Base-by-base conservation (phyloP, 495 filamentous ascomycete genomes). In the Aspergillus baeticus region DNA sequence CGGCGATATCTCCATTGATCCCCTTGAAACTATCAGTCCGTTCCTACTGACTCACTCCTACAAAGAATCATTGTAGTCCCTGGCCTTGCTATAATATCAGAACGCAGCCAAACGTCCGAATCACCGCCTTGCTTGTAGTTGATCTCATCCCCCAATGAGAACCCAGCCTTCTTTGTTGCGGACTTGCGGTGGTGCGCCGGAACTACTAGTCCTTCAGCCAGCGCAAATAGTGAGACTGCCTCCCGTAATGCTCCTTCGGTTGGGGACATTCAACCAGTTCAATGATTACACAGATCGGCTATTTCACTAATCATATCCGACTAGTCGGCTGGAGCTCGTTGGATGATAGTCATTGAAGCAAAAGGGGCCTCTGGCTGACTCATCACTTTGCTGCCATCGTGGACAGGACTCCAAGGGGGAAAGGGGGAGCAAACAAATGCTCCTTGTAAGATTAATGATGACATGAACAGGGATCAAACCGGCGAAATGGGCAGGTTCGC, bases 391-490 rank as follows among this genome's bases (percentile, higher is more conserved):
- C 36, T 5, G 36, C 36, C 35, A 31, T 41, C 22, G 15, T 21
- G 37, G 21, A n/a, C 21, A 51, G 48, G 18, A 14, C 10, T 14
- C 22, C 36, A 8, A 39, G 43, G 35, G 38, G 18, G 36, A 33
- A 61, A 36, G 54, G 18, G 48, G 53, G 43, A 59, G 49, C 37
- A 61, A 45, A 49, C 44, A 42, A 49, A 15, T 10, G 38, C n/a
- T 41, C 8, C 26, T 29, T 29, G 26, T 29, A 29, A 29, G 26
- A 29, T 29, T 29, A 29, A 29, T 38, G 36, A 39, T 51, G 23
- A 45, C 55, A 41, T 15, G 41, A 57, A 51, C 62, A 61, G 53
- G 62, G 62, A 61, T 64, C 54, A 63, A 59, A 41, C 54, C 52
- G 26, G 50, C 44, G 50, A 33, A 10, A 48, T 49, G 38, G 17